These are phyloP conservation scores for Colletotrichum magnum DNA, from an alignment of 2,329 filamentous ascomycete genomes.

Conservation along the genomic window DNA sequence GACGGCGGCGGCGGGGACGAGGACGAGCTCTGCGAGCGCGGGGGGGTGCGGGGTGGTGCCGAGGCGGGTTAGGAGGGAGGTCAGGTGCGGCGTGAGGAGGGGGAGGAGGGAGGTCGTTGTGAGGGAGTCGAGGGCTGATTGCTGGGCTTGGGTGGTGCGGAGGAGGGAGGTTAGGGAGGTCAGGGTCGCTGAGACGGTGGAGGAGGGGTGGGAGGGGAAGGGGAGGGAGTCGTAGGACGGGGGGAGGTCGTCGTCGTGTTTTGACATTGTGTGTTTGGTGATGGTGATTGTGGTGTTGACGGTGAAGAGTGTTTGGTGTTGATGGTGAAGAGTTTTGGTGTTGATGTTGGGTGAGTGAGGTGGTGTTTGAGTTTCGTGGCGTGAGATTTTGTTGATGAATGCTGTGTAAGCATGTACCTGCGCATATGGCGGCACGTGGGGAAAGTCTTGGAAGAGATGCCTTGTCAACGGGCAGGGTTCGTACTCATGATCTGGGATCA, in stretches of 20 bases:
- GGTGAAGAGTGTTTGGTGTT: neutral
- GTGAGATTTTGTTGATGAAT: neutral
- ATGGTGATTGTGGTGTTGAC: neutral
- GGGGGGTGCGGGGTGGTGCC: constrained; percentile 50
- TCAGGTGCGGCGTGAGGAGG: constrained; percentile 57
- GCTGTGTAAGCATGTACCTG: too few relatives aligned
- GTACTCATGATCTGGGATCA: too few relatives aligned
- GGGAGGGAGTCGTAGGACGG: constrained; percentile 30
- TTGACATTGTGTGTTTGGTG: constrained; percentile 36
- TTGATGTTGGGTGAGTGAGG: neutral
- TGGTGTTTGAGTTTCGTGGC: neutral
- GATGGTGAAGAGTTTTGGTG: neutral
- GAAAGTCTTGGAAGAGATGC: too few relatives aligned
- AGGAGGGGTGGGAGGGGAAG: constrained; percentile 36
- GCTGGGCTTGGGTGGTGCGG: constrained; percentile 51
- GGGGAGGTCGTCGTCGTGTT: constrained; percentile 41
- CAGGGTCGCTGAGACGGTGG: constrained; percentile 45
- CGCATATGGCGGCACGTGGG: too few relatives aligned
- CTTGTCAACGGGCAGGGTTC: too few relatives aligned
- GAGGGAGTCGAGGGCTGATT: constrained; percentile 53
- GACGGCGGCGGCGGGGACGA: constrained; percentile 61
- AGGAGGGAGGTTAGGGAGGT: constrained; percentile 55
- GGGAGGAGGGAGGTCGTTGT: constrained; percentile 49
- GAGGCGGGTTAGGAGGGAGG: constrained; percentile 57
- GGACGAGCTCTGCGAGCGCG: constrained; percentile 56